phyloP scores from a whole-genome alignment of 2,329 filamentous ascomycete species.

The Didymella lethalis region DNA sequence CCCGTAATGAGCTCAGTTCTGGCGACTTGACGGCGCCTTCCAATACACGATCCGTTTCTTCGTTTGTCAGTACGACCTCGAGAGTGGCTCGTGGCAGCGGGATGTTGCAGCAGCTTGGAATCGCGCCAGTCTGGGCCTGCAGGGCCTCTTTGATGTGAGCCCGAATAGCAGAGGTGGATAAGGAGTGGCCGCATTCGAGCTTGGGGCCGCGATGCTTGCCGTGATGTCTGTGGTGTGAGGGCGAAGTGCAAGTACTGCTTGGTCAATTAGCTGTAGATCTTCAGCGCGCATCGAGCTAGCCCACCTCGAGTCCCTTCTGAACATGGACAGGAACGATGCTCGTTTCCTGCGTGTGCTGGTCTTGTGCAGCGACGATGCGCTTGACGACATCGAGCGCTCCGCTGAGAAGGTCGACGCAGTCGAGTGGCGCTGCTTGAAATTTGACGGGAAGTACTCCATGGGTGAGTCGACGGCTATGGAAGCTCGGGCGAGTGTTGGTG shows the following conservation, averaged over 20 bases:
- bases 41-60: slow-evolving; percentile 47
- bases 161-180: slow-evolving; percentile 38
- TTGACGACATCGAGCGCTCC: slow-evolving; percentile 34
- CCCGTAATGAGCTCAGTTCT: slow-evolving; percentile 27
- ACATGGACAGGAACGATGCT: slow-evolving; percentile 41
- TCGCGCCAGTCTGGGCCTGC: slow-evolving; percentile 36
- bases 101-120: slow-evolving; percentile 53
- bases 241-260: slow-evolving; percentile 37
- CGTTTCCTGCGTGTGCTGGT: slow-evolving; percentile 38
- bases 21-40: slow-evolving; percentile 25
- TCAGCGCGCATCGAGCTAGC: slow-evolving; percentile 6
- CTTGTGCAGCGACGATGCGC: slow-evolving; percentile 30
- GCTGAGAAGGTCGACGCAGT: slow-evolving; percentile 33
- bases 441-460: slow-evolving; percentile 28
- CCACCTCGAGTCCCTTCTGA: slow-evolving; percentile 43
- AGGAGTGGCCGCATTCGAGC: slow-evolving; percentile 44
- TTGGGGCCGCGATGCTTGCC: slow-evolving; percentile 35
- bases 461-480: slow-evolving; percentile 32
- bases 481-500: slow-evolving; percentile 26
- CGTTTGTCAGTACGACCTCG: slow-evolving; percentile 48
- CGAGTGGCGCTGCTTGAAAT: slow-evolving; percentile 32
- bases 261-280: slow-evolving; percentile 25
- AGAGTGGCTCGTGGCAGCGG: slow-evolving; percentile 52
- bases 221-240: slow-evolving; percentile 36
- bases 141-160: slow-evolving; percentile 49